A percentile compares a stretch with the other conserved stretches of the same genome.
phyloP scores from a whole-genome alignment of 805 yeast genomes.

The Myxozyma udenii region DNA sequence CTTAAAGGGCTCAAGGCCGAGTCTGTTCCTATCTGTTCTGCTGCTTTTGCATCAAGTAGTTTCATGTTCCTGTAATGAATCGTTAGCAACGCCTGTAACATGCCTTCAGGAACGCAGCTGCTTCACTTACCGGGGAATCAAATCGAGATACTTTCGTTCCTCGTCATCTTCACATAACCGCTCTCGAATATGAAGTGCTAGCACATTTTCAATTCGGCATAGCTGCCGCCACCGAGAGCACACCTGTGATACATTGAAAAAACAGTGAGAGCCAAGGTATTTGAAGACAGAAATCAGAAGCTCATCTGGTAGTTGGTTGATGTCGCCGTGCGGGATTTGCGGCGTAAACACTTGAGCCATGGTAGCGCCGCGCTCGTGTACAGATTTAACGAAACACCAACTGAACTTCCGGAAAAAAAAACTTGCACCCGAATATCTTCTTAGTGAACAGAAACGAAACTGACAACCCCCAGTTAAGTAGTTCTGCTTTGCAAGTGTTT shows the following conservation, averaged over 20 bases:
- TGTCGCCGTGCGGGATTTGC: background rate
- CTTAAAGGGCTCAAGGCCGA: background rate
- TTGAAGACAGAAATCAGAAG: slow-evolving; percentile 8
- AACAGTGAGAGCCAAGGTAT: slow-evolving; percentile 12
- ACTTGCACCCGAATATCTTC: too few species aligned
- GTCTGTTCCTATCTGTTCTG: too few species aligned
- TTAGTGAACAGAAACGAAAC: too few species aligned
- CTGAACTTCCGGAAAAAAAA: too few species aligned
- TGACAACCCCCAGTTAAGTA: too few species aligned
- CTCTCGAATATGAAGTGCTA: slow-evolving; percentile 17
- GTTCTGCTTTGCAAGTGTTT: too few species aligned
- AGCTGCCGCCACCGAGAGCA: slow-evolving; percentile 13
- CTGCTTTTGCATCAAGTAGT: too few species aligned
- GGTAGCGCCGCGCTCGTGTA: background rate
- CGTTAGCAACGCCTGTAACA: too few species aligned
- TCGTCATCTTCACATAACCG: slow-evolving; percentile 5
- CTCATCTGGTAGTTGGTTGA: slow-evolving; percentile 17
- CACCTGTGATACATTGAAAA: slow-evolving; percentile 21
- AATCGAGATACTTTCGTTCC: slow-evolving; percentile 7
- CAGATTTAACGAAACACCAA: too few species aligned
- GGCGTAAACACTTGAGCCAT: background rate
- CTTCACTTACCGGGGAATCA: slow-evolving; percentile 9
- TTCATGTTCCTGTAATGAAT: too few species aligned
- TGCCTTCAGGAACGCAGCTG: too few species aligned
- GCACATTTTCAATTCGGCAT: slow-evolving; percentile 6